phyloP scores from a whole-genome alignment of 2,329 filamentous ascomycete species.

The Talaromyces sp. region DNA sequence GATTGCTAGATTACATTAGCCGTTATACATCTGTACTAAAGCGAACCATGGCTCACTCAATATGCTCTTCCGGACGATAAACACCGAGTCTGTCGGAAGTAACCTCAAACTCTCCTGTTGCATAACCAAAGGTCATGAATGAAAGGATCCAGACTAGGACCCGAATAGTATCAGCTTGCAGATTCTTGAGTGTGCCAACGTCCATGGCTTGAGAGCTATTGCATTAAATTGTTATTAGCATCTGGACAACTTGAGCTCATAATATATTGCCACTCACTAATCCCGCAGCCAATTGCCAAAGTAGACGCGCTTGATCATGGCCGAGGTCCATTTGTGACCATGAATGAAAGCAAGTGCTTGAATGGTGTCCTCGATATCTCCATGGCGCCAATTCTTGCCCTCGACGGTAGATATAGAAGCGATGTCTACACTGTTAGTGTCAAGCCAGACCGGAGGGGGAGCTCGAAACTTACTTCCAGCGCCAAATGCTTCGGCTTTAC shows the following conservation, averaged over 20 bases:
- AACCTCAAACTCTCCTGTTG: conserved; percentile 80
- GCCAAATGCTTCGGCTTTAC: conserved; percentile 41
- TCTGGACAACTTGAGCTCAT: background rate
- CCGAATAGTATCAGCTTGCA: conserved; percentile 71
- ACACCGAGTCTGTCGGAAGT: conserved; percentile 73
- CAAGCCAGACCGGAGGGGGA: background rate
- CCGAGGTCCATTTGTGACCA: conserved; percentile 78
- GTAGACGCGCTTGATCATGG: conserved; percentile 72
- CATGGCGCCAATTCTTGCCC: conserved; percentile 51
- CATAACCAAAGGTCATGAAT: conserved; percentile 77
- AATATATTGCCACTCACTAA: conserved; percentile 45
- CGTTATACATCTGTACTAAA: background rate
- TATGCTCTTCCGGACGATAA: conserved; percentile 66
- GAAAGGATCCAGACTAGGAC: conserved; percentile 77
- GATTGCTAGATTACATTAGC: conserved; percentile 49
- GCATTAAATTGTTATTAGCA: background rate
- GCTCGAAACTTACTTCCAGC: conserved; percentile 36
- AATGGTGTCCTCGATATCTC: conserved; percentile 75
- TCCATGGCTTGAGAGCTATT: conserved; percentile 68
- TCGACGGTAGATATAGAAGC: conserved; percentile 48
- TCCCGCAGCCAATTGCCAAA: conserved; percentile 85
- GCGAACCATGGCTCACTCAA: conserved; percentile 33
- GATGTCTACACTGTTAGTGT: conserved; percentile 34
- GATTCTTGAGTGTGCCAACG: conserved; percentile 71
- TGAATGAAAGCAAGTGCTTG: conserved; percentile 70